Base-by-base conservation (phyloP, 176 grass and related monocot genomes). In the Hsuehochloa calcarea region DNA sequence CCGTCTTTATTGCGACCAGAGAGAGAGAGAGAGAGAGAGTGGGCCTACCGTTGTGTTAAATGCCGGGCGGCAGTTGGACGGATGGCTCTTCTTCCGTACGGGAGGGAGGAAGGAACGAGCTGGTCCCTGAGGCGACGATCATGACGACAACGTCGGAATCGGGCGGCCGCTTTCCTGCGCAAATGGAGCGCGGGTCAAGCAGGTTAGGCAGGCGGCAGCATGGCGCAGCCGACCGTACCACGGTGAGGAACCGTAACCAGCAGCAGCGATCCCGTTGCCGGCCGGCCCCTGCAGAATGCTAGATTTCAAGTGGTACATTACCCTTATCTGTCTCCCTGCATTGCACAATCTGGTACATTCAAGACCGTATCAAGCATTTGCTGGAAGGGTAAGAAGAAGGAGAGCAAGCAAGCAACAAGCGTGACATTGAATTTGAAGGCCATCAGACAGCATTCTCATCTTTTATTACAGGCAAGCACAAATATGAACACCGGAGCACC, bases 381-480 rank as follows among this genome's bases (percentile, higher is more conserved):
- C 38, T 5, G 17, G 17, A 63, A 54, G 22, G 12, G 8, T 17
- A 9, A 45, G 13, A 12, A 0, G n/a, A 13, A 16, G n/a, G n/a
- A n/a, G n/a, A 3, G 4, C 8, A 71, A 79, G 66, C 65, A 72
- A 85, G 12, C 69, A 68, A 8, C 31, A 68, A 41, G 5, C 45
- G 22, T 37, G 54, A 82, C 41, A 65, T 41, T 55, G 38, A 45
- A 81, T 71, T 41, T 55, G 38, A 45, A 81, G 78, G 49, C 51
- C 77, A 68, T 62, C 63, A 81, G 77, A 51, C 65, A 78, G 71
- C 78, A 90, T 72, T 65, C 37, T 31, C 39, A 71, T 16, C 10
- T 16, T 16, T 90, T 90, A 90, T 89, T 89, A 89, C 84, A 90
- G 39, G 41, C 77, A 80, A 72, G 45, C 79, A 78, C 65, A 45